Conservation (phyloP, 305 asterid genomes). For the Vinca major region DNA sequence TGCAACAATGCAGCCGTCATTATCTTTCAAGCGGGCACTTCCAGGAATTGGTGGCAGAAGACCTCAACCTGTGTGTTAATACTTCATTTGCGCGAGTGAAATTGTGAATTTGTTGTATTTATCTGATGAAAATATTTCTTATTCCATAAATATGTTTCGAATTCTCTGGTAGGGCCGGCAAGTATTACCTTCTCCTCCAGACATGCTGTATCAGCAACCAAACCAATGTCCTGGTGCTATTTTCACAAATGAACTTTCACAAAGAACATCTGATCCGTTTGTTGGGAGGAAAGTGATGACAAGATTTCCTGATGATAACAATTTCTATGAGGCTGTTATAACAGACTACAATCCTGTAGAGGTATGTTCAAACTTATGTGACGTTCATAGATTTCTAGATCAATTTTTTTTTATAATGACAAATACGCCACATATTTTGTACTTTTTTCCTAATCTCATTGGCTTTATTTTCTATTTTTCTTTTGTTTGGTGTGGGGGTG, state of each 20-base stretch:
- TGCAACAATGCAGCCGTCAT: conserved; percentile 42
- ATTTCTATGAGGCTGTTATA: conserved; percentile 82
- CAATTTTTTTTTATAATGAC: neutral
- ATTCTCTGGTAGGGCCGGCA: conserved; percentile 45
- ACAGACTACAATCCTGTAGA: conserved; percentile 60
- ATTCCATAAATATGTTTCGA: conserved; percentile 2
- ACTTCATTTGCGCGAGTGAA: conserved; percentile 5
- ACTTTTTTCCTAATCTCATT: neutral
- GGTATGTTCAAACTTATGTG: conserved; percentile 36
- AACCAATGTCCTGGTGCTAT: conserved; percentile 45
- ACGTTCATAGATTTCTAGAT: neutral
- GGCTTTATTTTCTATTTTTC: neutral
- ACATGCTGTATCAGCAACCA: conserved; percentile 43
- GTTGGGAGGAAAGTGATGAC: conserved; percentile 88
- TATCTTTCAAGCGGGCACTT: conserved; percentile 57
- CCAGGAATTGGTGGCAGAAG: conserved; percentile 54
- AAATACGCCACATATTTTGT: neutral
- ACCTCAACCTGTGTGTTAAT: conserved; percentile 48
- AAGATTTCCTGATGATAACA: conserved; percentile 80
- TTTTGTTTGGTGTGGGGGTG: too few relatives aligned
- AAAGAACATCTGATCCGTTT: conserved; percentile 35
- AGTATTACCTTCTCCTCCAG: conserved; percentile 35
- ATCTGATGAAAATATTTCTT: conserved; percentile 4
- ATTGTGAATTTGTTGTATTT: conserved; percentile 8
- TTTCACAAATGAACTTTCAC: conserved; percentile 39